Percentiles rank a stretch among this genome's conserved stretches.
These are phyloP conservation scores for Kodamaea laetipori DNA, from an alignment of 805 yeast genomes.

Conservation along the genomic window DNA sequence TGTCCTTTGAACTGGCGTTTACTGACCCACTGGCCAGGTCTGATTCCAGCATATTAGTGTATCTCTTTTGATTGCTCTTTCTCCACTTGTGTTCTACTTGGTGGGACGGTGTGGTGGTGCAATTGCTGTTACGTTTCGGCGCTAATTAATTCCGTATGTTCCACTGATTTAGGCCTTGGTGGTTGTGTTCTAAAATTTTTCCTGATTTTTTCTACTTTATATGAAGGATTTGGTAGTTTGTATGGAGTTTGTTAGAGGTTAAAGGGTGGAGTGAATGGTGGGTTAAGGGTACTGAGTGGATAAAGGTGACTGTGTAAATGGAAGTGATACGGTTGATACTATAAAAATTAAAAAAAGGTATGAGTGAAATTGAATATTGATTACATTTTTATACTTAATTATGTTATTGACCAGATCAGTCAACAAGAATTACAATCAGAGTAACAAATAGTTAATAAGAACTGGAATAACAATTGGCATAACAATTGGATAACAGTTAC, in stretches of 20 bases:
- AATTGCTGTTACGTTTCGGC: too few species aligned
- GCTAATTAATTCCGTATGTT: too few species aligned
- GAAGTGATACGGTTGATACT: too few species aligned
- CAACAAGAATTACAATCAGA: too few species aligned
- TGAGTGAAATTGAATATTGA: too few species aligned
- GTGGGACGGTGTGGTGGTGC: too few species aligned
- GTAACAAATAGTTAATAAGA: too few species aligned
- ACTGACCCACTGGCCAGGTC: background rate
- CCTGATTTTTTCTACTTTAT: conserved; percentile 3
- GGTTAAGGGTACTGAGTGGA: background rate
- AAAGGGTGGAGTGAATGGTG: background rate
- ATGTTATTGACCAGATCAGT: too few species aligned
- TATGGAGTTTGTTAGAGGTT: background rate
- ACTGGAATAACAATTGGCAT: too few species aligned
- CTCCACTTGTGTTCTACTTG: background rate
- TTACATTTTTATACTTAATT: too few species aligned
- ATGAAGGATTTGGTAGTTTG: conserved; percentile 2
- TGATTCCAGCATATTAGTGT: background rate
- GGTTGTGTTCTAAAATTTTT: conserved; percentile 4
- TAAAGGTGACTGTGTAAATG: too few species aligned
- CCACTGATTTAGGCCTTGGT: conserved; percentile 6
- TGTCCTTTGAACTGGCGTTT: conserved; percentile 6
- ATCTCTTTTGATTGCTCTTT: background rate
- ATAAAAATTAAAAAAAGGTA: too few species aligned
- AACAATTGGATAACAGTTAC: background rate